Conservation (phyloP, 2,329 filamentous ascomycete species). For the Nothophaeocryptopus gaeumannii region DNA sequence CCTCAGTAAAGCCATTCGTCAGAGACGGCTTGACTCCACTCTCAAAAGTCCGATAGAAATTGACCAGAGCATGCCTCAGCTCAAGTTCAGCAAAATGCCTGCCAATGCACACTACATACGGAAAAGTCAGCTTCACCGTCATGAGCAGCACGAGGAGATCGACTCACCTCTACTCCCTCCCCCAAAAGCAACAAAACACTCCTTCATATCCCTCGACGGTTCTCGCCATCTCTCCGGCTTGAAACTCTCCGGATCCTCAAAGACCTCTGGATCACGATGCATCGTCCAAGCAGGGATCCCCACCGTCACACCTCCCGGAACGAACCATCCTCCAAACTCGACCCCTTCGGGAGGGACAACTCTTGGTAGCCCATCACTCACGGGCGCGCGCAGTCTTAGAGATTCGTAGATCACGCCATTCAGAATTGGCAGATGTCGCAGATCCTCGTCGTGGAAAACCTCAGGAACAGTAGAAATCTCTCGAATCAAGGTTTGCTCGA, state of each 20-base stretch:
- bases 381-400: not conserved
- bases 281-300: not conserved
- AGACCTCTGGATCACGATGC: not conserved
- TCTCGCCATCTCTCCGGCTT: not conserved
- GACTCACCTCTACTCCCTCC: not conserved
- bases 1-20: no score
- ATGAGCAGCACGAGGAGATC: no score
- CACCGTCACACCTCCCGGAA: not conserved
- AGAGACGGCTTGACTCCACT: no score
- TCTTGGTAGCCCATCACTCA: not conserved
- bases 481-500: not conserved
- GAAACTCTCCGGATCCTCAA: not conserved
- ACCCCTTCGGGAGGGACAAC: not conserved
- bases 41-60: not conserved
- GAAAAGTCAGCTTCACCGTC: no score
- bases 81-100: slow-evolving; percentile 1
- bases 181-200: not conserved
- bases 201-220: not conserved
- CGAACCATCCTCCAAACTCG: not conserved
- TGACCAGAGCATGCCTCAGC: not conserved
- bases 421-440: not conserved
- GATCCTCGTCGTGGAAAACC: not conserved
- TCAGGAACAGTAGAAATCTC: not conserved
- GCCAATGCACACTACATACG: not conserved
- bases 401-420: not conserved